These are phyloP conservation scores for Trichophaea hybrida DNA, from an alignment of 2,329 filamentous ascomycete genomes.

Conservation along the genomic window DNA sequence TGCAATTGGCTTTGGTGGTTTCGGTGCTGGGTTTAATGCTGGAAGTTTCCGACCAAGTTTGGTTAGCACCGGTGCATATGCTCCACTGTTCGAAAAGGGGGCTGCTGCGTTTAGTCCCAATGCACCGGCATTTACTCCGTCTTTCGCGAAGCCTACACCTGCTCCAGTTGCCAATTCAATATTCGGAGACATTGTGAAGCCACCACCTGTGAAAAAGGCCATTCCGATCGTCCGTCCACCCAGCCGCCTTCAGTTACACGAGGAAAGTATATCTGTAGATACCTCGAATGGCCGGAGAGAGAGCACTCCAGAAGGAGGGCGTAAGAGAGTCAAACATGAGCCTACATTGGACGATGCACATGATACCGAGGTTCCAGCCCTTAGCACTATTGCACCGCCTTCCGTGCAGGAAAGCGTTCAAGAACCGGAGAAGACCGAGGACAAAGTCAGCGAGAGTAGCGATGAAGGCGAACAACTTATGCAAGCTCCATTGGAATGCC, in stretches of 20 bases:
- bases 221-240: slow-evolving; percentile 63
- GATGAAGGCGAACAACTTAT: slow-evolving; percentile 16
- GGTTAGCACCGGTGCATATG: slow-evolving; percentile 46
- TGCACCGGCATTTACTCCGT: slow-evolving; percentile 61
- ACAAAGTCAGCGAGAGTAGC: slow-evolving; percentile 6
- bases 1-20: slow-evolving; percentile 15
- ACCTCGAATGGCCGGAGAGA: slow-evolving; percentile 13
- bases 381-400: not conserved
- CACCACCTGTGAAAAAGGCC: slow-evolving; percentile 61
- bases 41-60: slow-evolving; percentile 66
- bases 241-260: slow-evolving; percentile 29
- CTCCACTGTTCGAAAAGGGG: slow-evolving; percentile 13
- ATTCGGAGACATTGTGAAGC: slow-evolving; percentile 45
- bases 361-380: not conserved
- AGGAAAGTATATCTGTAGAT: slow-evolving; percentile 4
- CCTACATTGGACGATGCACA: slow-evolving; percentile 10
- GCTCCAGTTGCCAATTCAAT: slow-evolving; percentile 38
- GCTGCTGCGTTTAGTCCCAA: slow-evolving; percentile 49
- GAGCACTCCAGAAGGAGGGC: slow-evolving; percentile 9
- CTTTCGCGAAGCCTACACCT: slow-evolving; percentile 29
- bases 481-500: slow-evolving; percentile 8
- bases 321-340: slow-evolving; percentile 20
- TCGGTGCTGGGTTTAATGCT: slow-evolving; percentile 46
- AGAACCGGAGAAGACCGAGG: slow-evolving; percentile 5
- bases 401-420: not conserved